These are phyloP conservation scores for Metschnikowia santaceciliae DNA, from an alignment of 805 yeast genomes.

Conservation along the genomic window DNA sequence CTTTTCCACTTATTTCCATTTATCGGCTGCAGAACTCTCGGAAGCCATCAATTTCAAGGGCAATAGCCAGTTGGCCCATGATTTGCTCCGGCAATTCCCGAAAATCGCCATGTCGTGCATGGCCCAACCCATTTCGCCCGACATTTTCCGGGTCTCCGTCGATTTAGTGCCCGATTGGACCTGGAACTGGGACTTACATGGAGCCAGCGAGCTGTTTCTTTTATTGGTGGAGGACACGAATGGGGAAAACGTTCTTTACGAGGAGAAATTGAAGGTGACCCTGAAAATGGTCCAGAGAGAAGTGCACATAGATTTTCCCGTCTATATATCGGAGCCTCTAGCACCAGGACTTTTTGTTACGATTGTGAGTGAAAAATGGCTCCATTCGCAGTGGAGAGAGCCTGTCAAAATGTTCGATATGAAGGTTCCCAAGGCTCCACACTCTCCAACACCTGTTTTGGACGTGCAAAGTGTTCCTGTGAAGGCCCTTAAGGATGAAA, in stretches of 20 bases:
- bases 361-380: conserved; percentile 79
- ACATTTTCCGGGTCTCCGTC: conserved; percentile 60
- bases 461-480: conserved; percentile 50
- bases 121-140: conserved; percentile 74
- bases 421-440: conserved; percentile 58
- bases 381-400: conserved; percentile 61
- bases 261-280: conserved; percentile 51
- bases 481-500: conserved; percentile 44
- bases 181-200: conserved; percentile 70
- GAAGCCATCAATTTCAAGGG: conserved; percentile 73
- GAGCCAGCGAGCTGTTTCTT: conserved; percentile 59
- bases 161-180: conserved; percentile 69
- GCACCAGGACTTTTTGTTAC: conserved; percentile 73
- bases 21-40: conserved; percentile 75
- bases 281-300: conserved; percentile 48
- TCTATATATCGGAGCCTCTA: conserved; percentile 39
- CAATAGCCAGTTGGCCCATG: conserved; percentile 55
- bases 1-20: conserved; percentile 69
- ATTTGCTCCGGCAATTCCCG: conserved; percentile 71
- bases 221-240: conserved; percentile 78
- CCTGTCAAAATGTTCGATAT: conserved; percentile 56
- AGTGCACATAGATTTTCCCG: conserved; percentile 60
- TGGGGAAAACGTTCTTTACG: conserved; percentile 68
- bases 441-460: conserved; percentile 57
- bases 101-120: conserved; percentile 52